Percentiles rank a stretch among this genome's conserved stretches.
Evolutionary conservation across 768 basidiomycete species (phyloP).

Genomic region (Mycena vulgaris): DNA sequence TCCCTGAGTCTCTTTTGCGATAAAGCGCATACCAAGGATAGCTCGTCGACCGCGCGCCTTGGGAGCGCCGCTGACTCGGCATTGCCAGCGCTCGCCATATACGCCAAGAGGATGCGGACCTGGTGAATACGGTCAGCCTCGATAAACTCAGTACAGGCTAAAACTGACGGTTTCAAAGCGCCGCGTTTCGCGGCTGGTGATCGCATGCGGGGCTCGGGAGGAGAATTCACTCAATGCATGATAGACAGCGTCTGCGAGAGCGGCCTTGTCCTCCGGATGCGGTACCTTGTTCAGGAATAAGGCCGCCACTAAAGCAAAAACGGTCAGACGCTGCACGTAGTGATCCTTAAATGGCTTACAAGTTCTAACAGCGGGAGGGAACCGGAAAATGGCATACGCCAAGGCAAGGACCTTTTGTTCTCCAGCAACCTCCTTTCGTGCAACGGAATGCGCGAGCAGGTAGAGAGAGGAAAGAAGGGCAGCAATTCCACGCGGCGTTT

Average conservation of each 20-base stretch:
- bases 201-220: conserved; percentile 31
- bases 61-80: neutral
- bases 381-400: conserved; percentile 40
- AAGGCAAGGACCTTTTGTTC: conserved; percentile 42
- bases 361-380: conserved; percentile 46
- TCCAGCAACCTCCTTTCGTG: conserved; percentile 31
- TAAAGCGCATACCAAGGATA: conserved; percentile 40
- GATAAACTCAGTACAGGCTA: neutral
- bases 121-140: neutral
- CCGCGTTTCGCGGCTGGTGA: conserved; percentile 25
- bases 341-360: conserved; percentile 34
- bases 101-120: conserved; percentile 38
- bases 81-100: conserved; percentile 26
- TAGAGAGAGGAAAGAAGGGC: conserved; percentile 48
- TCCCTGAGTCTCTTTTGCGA: conserved; percentile 43
- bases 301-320: conserved; percentile 38
- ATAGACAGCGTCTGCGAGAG: conserved; percentile 43
- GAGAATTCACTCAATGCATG: conserved; percentile 42
- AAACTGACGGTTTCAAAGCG: conserved; percentile 39
- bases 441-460: conserved; percentile 41
- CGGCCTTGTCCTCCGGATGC: conserved; percentile 42
- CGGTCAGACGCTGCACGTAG: neutral
- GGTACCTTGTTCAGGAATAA: conserved; percentile 42
- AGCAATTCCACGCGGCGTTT: conserved; percentile 49
- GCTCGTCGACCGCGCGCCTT: conserved; percentile 36